Evolutionary conservation across 306 rosid species (phyloP), one percentile per base, ranked within the genome.

Genomic region (Sphenostylis stenocarpa): DNA sequence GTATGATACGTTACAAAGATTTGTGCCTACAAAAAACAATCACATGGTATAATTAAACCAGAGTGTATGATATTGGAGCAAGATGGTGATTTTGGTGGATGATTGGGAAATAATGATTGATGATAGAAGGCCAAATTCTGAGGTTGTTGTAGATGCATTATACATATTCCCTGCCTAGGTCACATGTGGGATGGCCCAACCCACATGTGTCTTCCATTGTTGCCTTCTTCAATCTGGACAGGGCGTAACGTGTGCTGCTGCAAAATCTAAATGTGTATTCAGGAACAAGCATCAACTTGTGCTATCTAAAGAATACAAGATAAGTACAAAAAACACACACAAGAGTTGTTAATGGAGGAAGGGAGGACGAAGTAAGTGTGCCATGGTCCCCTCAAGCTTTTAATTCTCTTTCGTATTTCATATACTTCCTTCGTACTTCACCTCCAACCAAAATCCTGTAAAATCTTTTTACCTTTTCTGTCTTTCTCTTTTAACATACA

Each of bases 151-250:
- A 31, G n/a, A 72, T 14, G 4, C 15, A 58, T 61, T 21, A 51
- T 36, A 38, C 39, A 23, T 31, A 19, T 19, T 21, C 67, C 12
- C 53, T 10, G 69, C n/a, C 16, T 26, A 9, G 58, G 31, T 7
- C 80, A 49, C 80, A 73, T 73, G 69, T 38, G 3, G 10, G 24
- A 72, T 72, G 52, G 62, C 53, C 77, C 52, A 29, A 31, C 43
- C n/a, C 73, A 45, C 75, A 44, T 57, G 44, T 57, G 17, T 44
- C 28, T 58, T 73, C 31, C 44, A 16, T 72, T 43, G 58, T 72
- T 60, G 47, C 21, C 31, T 36, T 76, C 55, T 76, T 75, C n/a
- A n/a, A 36, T 23, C n/a, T 65, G 17, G 52, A 29, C 39, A 31
- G 1, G 15, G 31, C 47, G 44, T 33, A 60, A 73, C 49, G 19